phyloP scores from a whole-genome alignment of 441 rosid species.

The Breynia disticha region DNA sequence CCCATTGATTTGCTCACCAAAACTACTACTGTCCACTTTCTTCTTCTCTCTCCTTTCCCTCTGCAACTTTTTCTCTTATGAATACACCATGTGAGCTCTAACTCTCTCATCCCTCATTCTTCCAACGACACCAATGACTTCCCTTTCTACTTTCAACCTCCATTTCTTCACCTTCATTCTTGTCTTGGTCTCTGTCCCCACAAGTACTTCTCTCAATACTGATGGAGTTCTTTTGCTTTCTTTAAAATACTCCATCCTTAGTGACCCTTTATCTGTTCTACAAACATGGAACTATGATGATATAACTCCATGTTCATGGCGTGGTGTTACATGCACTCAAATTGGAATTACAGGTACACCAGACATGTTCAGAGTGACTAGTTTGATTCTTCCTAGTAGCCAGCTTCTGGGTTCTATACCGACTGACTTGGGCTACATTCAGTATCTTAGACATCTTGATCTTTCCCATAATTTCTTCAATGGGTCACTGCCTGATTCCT shows the following conservation, averaged over 20 bases:
- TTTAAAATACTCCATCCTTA: conserved; percentile 61
- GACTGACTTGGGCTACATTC: conserved; percentile 35
- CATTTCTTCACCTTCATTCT: conserved; percentile 18
- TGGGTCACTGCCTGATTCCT: conserved; percentile 54
- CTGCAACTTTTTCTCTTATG: too few relatives aligned
- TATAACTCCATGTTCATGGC: conserved; percentile 73
- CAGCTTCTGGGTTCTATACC: conserved; percentile 68
- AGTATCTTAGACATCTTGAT: conserved; percentile 52
- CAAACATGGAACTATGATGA: conserved; percentile 71
- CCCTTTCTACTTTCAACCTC: conserved; percentile 13
- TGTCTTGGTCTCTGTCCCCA: conserved; percentile 20
- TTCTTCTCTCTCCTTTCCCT: conserved; percentile 11
- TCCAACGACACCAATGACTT: conserved; percentile 28
- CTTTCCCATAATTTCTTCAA: conserved; percentile 64
- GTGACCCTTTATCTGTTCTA: conserved; percentile 56
- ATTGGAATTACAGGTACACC: conserved; percentile 31
- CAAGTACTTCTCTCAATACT: conserved; percentile 42
- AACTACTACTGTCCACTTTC: conserved; percentile 54
- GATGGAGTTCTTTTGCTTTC: conserved; percentile 70
- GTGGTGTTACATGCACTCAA: conserved; percentile 52
- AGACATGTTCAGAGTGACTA: conserved; percentile 52
- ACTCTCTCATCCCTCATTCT: conserved; percentile 5
- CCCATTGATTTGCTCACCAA: conserved; percentile 37
- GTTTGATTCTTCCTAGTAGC: conserved; percentile 51
- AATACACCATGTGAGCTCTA: too few relatives aligned